Percentiles rank a stretch among this genome's conserved stretches.
These are phyloP conservation scores for Dictyostelium intermedium DNA, from an alignment of 78 protist genomes.

Conservation along the genomic window DNA sequence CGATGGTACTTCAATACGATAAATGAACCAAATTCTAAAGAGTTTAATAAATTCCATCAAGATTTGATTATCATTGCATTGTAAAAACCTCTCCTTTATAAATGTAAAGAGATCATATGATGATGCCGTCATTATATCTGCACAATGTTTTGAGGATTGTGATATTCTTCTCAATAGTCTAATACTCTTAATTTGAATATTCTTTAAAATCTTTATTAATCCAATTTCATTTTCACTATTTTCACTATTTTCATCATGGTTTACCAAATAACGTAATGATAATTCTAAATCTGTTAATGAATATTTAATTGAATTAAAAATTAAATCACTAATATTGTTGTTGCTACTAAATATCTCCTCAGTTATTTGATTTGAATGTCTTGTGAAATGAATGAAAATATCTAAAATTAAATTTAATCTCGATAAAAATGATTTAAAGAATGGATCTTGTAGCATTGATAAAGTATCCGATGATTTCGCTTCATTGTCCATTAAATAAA, in stretches of 20 bases:
- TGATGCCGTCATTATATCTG: not conserved
- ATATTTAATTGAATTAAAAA: not conserved
- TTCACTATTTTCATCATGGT: not conserved
- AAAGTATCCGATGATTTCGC: too few relatives aligned
- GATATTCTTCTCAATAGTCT: slow-evolving; percentile 55
- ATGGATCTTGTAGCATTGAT: not conserved
- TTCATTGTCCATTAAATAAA: slow-evolving; percentile 34
- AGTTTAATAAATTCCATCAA: slow-evolving; percentile 30
- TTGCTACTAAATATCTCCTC: not conserved
- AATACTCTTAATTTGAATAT: slow-evolving; percentile 23
- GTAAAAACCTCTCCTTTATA: not conserved
- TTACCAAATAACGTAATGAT: not conserved
- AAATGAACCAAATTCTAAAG: slow-evolving; percentile 28
- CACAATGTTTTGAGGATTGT: slow-evolving; percentile 26
- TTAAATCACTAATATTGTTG: not conserved
- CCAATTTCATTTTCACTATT: not conserved
- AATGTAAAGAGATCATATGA: not conserved
- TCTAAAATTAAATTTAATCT: slow-evolving; percentile 4
- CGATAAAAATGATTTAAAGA: not conserved
- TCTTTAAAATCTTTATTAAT: not conserved
- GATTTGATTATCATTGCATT: slow-evolving; percentile 15
- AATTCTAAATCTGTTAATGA: not conserved
- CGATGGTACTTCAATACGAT: not conserved
- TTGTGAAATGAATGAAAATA: slow-evolving; percentile 12
- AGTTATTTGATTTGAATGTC: slow-evolving; percentile 19